Base-by-base conservation (phyloP, 768 basidiomycete species). In the Dentipellis sp. region DNA sequence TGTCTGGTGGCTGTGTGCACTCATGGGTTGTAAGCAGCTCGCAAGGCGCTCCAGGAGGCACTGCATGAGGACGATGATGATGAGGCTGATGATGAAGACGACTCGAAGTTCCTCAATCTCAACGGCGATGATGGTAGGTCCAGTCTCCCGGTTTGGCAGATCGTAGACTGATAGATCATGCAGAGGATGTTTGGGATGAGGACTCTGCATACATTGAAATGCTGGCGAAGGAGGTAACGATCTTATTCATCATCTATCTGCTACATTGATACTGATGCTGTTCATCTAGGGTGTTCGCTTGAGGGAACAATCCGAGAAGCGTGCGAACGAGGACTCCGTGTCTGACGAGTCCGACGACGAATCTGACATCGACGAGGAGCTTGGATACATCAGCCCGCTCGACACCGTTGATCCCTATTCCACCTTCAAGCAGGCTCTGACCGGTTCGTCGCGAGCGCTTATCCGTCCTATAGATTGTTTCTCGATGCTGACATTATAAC, bases 181-280 rank as follows among this genome's bases (percentile, higher is more conserved):
- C 62, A 84, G 91, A 89, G 66, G 92, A 94, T 67, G 89, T 93
- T 14, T 92, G 87, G 84, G 91, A 94, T 64, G 86, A 89, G 57
- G 89, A 92, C 62, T 91, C 90, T 8, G 88, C 86, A 7, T 94
- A 93, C 66, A 75, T 92, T 46, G 91, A 94, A 67, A 73, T 91
- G 77, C 78, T 94, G 36, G 91, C 90, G 7, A 81, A 82, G 62
- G 87, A 93, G 78, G 89, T 88, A 35, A 66, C 47, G 70, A 60
- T 10, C 10, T 53, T 53, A 29, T 60, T 50, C 3, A 22, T 59
- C 10, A 53, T 29, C 19, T 29, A 10, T 47, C 39, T 45, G 35
- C 51, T 54, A 22, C 49, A 55, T 21, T 10, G 3, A 3, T 16
- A 37, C 17, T 52, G 36, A 23, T 14, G 9, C 11, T 22, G 11